Conservation (phyloP, 345 rosid genomes). For the Murraya koenigii region DNA sequence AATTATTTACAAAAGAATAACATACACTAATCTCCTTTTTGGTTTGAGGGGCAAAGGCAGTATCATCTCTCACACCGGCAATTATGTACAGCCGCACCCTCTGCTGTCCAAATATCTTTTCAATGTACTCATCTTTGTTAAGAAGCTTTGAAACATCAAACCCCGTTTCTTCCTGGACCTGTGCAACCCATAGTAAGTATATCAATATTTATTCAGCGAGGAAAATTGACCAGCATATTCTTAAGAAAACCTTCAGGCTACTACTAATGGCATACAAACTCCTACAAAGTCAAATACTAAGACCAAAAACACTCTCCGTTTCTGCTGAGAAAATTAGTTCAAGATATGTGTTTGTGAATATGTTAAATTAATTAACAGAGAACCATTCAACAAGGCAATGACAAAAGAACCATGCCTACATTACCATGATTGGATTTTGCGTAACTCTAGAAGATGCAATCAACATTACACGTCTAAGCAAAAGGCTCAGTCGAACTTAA, state of each 20-base stretch:
- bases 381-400: background rate
- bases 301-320: background rate
- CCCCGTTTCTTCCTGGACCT: conserved; percentile 97
- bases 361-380: background rate
- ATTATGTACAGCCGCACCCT: conserved; percentile 92
- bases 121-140: conserved; percentile 79
- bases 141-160: conserved; percentile 83
- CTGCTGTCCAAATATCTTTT: conserved; percentile 86
- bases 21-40: conserved; percentile 99
- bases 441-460: background rate
- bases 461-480: background rate
- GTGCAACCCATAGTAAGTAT: conserved; percentile 21
- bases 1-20: conserved; percentile 13
- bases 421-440: background rate
- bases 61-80: conserved; percentile 87
- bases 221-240: background rate
- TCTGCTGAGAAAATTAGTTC: background rate
- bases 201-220: background rate
- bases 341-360: background rate
- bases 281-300: background rate
- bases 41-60: conserved; percentile 90
- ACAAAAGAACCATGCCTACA: background rate
- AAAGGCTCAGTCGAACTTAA: background rate
- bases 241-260: background rate
- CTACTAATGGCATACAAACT: background rate